A percentile compares a stretch with the other conserved stretches of the same genome.
Conservation (phyloP, 306 rosid genomes). For the Medicago ruthenica region DNA sequence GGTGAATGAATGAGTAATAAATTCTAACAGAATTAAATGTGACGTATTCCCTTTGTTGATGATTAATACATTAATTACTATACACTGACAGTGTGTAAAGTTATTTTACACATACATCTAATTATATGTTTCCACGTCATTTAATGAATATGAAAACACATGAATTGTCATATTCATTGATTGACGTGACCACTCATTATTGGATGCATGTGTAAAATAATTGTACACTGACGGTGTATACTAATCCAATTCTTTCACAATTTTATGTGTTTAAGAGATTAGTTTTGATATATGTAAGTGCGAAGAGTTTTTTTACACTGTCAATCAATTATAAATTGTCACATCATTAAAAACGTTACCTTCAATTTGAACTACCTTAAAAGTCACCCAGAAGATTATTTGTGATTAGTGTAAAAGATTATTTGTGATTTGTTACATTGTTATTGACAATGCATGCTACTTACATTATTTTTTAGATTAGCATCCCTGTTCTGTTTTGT, state of each 20-base stretch:
- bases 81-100: too few relatives aligned
- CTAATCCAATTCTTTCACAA: neutral
- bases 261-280: neutral
- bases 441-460: neutral
- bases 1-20: conserved; percentile 9
- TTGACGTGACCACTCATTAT: too few relatives aligned
- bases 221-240: too few relatives aligned
- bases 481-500: neutral
- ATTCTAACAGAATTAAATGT: neutral
- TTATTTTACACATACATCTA: too few relatives aligned
- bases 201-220: too few relatives aligned
- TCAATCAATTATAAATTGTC: neutral
- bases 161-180: too few relatives aligned
- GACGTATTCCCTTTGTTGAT: neutral
- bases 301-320: neutral
- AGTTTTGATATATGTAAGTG: neutral
- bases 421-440: too few relatives aligned
- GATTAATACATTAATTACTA: neutral
- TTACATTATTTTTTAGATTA: neutral
- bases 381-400: neutral
- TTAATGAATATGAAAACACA: too few relatives aligned
- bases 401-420: neutral
- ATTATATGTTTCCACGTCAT: too few relatives aligned
- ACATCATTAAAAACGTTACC: neutral
- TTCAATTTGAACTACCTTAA: neutral